These are phyloP conservation scores for Aspergillus fischeri DNA, from an alignment of 2,329 filamentous ascomycete genomes.

Conservation along the genomic window DNA sequence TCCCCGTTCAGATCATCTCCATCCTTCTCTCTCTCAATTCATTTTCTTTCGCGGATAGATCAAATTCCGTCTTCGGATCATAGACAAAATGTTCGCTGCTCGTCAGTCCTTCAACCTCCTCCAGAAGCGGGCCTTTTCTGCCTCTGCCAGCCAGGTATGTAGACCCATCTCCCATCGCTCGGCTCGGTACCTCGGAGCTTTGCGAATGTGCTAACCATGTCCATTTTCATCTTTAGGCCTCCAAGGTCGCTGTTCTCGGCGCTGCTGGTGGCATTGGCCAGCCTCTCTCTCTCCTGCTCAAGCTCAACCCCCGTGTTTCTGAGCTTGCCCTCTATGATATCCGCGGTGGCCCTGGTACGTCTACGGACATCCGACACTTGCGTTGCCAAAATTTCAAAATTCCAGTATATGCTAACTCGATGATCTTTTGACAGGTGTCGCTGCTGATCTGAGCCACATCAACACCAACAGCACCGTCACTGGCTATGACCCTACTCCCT, in stretches of 20 bases:
- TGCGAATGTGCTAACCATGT: slow-evolving; percentile 11
- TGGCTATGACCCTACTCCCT: slow-evolving; percentile 75
- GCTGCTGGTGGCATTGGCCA: slow-evolving; percentile 98
- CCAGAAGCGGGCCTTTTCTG: slow-evolving; percentile 78
- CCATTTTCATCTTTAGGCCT: slow-evolving; percentile 57
- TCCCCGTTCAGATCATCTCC: slow-evolving; percentile 4
- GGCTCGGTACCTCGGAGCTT: slow-evolving; percentile 9
- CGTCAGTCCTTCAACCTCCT: slow-evolving; percentile 52
- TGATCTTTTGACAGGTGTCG: slow-evolving; percentile 66
- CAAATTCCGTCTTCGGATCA: slow-evolving; percentile 9
- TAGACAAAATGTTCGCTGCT: slow-evolving; percentile 68
- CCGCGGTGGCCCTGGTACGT: slow-evolving; percentile 82
- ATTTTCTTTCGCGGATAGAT: slow-evolving; percentile 8
- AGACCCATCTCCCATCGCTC: slow-evolving; percentile 9
- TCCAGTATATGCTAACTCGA: not conserved
- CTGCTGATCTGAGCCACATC: slow-evolving; percentile 96
- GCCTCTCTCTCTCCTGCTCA: slow-evolving; percentile 93
- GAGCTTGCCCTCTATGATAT: slow-evolving; percentile 98
- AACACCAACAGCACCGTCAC: slow-evolving; percentile 96
- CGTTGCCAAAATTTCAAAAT: not conserved
- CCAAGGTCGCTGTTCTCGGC: slow-evolving; percentile 96
- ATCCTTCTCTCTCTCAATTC: slow-evolving; percentile 5
- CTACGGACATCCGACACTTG: not conserved
- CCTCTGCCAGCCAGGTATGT: slow-evolving; percentile 70
- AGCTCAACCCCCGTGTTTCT: slow-evolving; percentile 93